Evolutionary conservation across 2,329 filamentous ascomycete genomes (phyloP), one percentile per base, ranked within the genome.

Genomic region (Alternaria arbusti): DNA sequence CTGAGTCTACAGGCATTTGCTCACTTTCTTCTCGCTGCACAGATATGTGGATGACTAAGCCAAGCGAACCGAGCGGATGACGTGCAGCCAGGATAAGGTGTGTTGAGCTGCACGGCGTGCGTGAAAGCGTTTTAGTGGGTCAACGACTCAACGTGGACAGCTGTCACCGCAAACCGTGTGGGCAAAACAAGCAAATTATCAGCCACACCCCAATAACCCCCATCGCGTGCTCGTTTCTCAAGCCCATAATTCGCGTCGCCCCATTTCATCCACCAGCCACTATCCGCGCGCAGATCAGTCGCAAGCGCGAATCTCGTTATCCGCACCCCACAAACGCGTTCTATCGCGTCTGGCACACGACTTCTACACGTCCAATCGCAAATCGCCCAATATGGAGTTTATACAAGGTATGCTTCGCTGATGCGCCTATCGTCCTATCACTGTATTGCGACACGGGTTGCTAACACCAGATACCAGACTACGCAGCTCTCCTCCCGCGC

Each of bases 391-490:
- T 51, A 77, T 77, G 75, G 74, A 77, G 11, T 69, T 75, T 26
- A 63, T 77, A 63, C 75, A 77, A 68, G 68, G 75, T 68, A 65
- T 26, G 28, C 26, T 13, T 30, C 45, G 13, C 22, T 22, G 62
- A 52, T 17, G 22, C 23, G 13, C 49, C 15, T 52, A 9, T 7
- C 28, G 15, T 10, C 5, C n/a, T 23, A 17, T 22, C 6, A 9
- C n/a, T 8, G 3, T 25, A 13, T 40, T 20, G 30, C n/a, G 15
- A 43, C 36, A 28, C 8, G 23, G 4, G 25, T 44, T 54, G 59
- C 68, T 71, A 66, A 71, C 64, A n/a, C n/a, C 26, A 15, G 20
- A 13, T n/a, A 28, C 11, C 65, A 80, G 78, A 78, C 65, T 79
- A 77, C 61, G 54, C 72, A 17, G 65, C 70, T 22, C 63, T 78